These are phyloP conservation scores for Prunus davidiana DNA, from an alignment of 306 rosid genomes.

Conservation along the genomic window DNA sequence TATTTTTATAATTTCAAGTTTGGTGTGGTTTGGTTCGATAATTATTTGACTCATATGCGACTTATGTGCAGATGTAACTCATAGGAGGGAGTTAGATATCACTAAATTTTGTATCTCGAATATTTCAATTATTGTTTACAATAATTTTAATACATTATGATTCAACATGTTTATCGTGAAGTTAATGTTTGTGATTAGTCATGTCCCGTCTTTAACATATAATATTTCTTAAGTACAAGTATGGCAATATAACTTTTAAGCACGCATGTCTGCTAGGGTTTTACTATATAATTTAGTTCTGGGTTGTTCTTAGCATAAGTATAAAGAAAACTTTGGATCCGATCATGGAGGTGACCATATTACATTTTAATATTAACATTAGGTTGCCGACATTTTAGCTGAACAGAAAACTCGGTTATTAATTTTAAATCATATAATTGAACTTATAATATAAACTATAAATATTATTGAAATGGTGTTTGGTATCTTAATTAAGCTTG, in stretches of 20 bases:
- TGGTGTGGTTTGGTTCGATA: neutral
- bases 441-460: too few relatives aligned
- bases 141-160: neutral
- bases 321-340: neutral
- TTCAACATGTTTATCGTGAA: neutral
- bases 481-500: neutral
- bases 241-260: neutral
- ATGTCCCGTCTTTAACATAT: neutral
- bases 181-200: neutral
- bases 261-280: neutral
- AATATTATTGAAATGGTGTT: too few relatives aligned
- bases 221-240: neutral
- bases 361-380: neutral
- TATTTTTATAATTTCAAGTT: neutral
- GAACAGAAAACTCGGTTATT: neutral
- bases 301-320: too few relatives aligned
- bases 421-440: neutral
- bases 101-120: neutral
- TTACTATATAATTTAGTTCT: neutral
- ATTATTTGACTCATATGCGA: neutral
- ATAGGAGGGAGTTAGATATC: neutral
- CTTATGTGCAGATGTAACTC: neutral
- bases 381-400: conserved; percentile 2
- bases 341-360: neutral
- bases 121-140: neutral